phyloP scores from a whole-genome alignment of 2,329 filamentous ascomycete species.

The Phyllosticta paracitricarpa region DNA sequence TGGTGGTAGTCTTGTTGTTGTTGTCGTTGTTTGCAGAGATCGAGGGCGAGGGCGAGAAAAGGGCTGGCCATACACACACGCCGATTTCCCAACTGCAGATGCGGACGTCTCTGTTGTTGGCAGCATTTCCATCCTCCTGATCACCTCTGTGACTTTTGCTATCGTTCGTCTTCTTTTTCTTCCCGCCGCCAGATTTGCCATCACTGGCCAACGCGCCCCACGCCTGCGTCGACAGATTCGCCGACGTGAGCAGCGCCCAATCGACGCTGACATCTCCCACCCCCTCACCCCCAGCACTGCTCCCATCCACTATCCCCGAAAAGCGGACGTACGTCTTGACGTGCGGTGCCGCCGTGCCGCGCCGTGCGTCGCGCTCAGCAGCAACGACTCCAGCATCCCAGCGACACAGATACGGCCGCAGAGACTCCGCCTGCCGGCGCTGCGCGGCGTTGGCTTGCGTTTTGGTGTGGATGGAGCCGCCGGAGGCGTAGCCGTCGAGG shows the following conservation, averaged over 20 bases:
- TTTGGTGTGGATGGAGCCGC: constrained; percentile 74
- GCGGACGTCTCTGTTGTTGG: constrained; percentile 36
- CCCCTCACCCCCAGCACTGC: too few species aligned
- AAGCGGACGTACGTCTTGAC: constrained; percentile 76
- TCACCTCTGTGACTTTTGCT: not conserved
- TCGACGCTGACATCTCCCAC: constrained; percentile 43
- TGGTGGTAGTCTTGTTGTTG: constrained; percentile 13
- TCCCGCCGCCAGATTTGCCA: not conserved
- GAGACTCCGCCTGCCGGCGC: constrained; percentile 64
- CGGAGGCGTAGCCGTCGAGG: constrained; percentile 68
- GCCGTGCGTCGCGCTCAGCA: constrained; percentile 16
- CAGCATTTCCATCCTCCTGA: not conserved
- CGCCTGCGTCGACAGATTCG: constrained; percentile 82
- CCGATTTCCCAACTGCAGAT: constrained; percentile 79
- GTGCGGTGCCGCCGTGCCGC: constrained; percentile 64
- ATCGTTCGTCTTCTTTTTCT: not conserved
- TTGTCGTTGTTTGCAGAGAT: not conserved
- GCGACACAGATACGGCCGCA: constrained; percentile 61
- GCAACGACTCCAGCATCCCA: constrained; percentile 43
- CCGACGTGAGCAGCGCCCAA: constrained; percentile 82
- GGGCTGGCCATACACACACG: constrained; percentile 68
- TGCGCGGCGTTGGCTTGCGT: constrained; percentile 58
- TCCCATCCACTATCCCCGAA: not conserved
- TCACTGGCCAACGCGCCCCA: constrained; percentile 59
- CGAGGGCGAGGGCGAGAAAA: constrained; percentile 24